Conservation (phyloP, 2,329 filamentous ascomycete species). For the Cladorrhinum sp. region DNA sequence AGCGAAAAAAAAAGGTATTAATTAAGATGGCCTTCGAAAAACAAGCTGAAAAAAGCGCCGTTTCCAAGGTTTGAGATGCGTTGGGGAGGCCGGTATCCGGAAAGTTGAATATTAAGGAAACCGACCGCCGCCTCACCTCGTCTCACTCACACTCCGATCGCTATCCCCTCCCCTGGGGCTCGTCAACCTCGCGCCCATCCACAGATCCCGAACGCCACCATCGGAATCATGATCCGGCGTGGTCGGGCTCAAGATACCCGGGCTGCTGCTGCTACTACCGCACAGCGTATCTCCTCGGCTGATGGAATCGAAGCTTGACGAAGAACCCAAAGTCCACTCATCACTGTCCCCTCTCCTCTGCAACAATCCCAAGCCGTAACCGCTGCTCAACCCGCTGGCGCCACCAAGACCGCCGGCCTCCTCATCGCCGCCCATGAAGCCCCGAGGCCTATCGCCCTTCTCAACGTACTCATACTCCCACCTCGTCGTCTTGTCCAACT, state of each 20-base stretch:
- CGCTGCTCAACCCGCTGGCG: conserved; percentile 37
- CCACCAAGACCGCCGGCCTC: conserved; percentile 41
- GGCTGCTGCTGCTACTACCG: conserved; percentile 46
- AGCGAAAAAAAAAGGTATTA: background rate
- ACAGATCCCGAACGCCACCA: conserved; percentile 31
- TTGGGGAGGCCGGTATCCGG: background rate
- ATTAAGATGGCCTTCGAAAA: background rate
- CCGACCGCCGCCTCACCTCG: conserved; percentile 32
- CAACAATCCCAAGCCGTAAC: conserved; percentile 46
- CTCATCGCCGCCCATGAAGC: conserved; percentile 37
- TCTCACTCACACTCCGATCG: conserved; percentile 40
- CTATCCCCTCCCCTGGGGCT: conserved; percentile 18
- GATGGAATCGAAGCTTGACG: conserved; percentile 61
- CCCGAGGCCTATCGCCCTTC: conserved; percentile 58
- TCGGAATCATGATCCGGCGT: conserved; percentile 44
- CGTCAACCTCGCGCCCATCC: conserved; percentile 37
- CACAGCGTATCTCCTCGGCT: conserved; percentile 40
- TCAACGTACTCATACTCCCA: conserved; percentile 98
- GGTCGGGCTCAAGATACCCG: conserved; percentile 49
- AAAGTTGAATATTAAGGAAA: background rate
- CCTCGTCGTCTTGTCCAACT: conserved; percentile 79
- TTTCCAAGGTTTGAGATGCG: background rate
- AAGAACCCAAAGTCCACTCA: conserved; percentile 87
- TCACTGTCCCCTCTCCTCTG: conserved; percentile 62
- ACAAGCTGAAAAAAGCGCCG: background rate